Percentiles rank a stretch among this genome's conserved stretches.
Conservation (phyloP, 495 filamentous ascomycete species). For the Staphylotrichum longicolle region DNA sequence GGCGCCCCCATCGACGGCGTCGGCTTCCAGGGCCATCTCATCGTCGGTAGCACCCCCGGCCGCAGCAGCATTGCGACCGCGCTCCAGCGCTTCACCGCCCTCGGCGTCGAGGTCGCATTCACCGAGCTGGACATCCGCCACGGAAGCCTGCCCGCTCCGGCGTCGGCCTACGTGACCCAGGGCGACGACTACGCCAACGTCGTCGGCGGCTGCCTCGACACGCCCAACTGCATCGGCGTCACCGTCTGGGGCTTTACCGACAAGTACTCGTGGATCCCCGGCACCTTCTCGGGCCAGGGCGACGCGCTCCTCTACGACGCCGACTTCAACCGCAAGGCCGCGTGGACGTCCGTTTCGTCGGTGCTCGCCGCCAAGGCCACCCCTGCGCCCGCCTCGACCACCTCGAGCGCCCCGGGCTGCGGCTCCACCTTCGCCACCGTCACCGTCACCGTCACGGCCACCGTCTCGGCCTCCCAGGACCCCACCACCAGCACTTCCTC, state of each 20-base stretch:
- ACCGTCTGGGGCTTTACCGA: constrained; percentile 66
- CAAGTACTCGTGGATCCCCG: constrained; percentile 54
- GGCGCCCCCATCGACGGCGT: constrained; percentile 61
- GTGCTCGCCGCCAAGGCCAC: constrained; percentile 38
- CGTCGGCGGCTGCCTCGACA: constrained; percentile 55
- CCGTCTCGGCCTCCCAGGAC: constrained; percentile 11
- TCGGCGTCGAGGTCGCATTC: constrained; percentile 56
- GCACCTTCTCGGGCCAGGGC: constrained; percentile 53
- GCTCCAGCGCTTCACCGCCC: constrained; percentile 45
- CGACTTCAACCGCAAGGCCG: constrained; percentile 52
- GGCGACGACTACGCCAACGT: constrained; percentile 54
- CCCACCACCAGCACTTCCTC: constrained; percentile 24
- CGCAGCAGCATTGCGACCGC: constrained; percentile 37
- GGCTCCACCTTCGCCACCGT: constrained; percentile 4
- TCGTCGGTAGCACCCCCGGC: constrained; percentile 50
- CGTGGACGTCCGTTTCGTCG: constrained; percentile 45
- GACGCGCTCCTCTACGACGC: constrained; percentile 55
- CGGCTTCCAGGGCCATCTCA: constrained; percentile 59
- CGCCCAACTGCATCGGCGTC: constrained; percentile 55
- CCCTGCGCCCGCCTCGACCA: background rate
- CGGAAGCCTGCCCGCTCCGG: constrained; percentile 37
- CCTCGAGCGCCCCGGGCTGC: constrained; percentile 10
- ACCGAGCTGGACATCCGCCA: constrained; percentile 63
- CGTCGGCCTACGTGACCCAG: constrained; percentile 49
- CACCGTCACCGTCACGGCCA: constrained; percentile 21